phyloP scores from a whole-genome alignment of 805 yeast species.

The Starmerella davenportii region DNA sequence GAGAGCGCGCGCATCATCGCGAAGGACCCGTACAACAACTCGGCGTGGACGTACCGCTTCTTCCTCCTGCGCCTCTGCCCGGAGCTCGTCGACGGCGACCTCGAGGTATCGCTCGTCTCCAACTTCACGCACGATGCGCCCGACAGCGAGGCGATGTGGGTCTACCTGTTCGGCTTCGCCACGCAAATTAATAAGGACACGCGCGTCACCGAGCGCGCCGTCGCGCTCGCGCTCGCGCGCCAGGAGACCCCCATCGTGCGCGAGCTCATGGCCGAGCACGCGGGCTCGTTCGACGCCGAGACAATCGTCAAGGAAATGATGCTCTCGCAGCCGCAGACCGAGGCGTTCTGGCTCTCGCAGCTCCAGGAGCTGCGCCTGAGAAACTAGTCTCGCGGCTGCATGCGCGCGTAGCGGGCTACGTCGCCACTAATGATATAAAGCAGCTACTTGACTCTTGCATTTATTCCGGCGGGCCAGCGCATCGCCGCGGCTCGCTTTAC shows the following conservation, averaged over 20 bases:
- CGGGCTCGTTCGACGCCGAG: neutral
- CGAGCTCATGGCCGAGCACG: slow-evolving; percentile 9
- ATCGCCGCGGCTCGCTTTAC: too few species aligned
- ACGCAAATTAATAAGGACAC: neutral
- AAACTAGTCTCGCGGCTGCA: too few species aligned
- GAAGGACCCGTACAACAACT: slow-evolving; percentile 65
- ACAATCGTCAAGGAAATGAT: neutral
- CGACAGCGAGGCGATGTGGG: slow-evolving; percentile 75
- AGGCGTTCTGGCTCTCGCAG: neutral
- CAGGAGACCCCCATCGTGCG: slow-evolving; percentile 5
- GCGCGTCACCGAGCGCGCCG: slow-evolving; percentile 1
- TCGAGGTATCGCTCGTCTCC: slow-evolving; percentile 39
- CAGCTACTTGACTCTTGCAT: too few species aligned
- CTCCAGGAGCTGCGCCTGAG: neutral
- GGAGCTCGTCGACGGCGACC: slow-evolving; percentile 17
- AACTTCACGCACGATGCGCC: slow-evolving; percentile 42
- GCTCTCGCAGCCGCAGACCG: neutral
- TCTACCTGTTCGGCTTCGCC: slow-evolving; percentile 48
- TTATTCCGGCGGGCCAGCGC: too few species aligned
- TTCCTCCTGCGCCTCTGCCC: slow-evolving; percentile 27
- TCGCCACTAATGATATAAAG: too few species aligned
- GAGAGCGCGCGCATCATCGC: slow-evolving; percentile 34
- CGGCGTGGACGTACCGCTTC: slow-evolving; percentile 83
- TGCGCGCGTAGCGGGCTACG: too few species aligned
- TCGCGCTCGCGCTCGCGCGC: slow-evolving; percentile 1